Conservation (phyloP, 148 eudicot species). For the Persicaria maculosa region DNA sequence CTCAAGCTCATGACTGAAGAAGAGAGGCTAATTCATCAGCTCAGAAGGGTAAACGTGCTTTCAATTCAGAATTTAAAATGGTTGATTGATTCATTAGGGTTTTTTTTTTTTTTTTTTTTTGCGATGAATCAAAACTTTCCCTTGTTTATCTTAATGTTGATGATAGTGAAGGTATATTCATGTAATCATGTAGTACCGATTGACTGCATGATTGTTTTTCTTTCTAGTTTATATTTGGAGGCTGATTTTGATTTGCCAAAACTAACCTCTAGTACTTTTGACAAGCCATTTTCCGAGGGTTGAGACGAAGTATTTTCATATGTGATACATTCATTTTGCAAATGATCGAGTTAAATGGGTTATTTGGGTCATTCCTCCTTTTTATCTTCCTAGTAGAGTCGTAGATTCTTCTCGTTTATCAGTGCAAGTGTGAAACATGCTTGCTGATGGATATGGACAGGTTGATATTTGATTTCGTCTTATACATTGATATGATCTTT, state of each 20-base stretch:
- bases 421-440: background rate
- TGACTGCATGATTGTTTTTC: background rate
- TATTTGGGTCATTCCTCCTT: too few species aligned
- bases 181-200: background rate
- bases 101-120: background rate
- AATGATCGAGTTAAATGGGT: too few species aligned
- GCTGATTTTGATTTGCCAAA: background rate
- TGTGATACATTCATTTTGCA: background rate
- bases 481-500: background rate
- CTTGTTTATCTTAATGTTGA: background rate
- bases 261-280: background rate
- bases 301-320: too few species aligned
- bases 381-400: too few species aligned
- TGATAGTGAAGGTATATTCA: background rate
- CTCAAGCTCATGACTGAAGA: slow-evolving; percentile 94
- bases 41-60: slow-evolving; percentile 54
- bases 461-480: background rate
- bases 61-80: background rate
- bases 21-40: slow-evolving; percentile 74
- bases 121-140: background rate
- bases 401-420: too few species aligned
- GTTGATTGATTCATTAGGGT: background rate
- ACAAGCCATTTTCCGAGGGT: too few species aligned
- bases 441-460: background rate
- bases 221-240: too few species aligned